Evolutionary conservation across 2,329 filamentous ascomycete species (phyloP), one percentile per base, ranked within the genome.

Genomic region (Bertia moriformis): DNA sequence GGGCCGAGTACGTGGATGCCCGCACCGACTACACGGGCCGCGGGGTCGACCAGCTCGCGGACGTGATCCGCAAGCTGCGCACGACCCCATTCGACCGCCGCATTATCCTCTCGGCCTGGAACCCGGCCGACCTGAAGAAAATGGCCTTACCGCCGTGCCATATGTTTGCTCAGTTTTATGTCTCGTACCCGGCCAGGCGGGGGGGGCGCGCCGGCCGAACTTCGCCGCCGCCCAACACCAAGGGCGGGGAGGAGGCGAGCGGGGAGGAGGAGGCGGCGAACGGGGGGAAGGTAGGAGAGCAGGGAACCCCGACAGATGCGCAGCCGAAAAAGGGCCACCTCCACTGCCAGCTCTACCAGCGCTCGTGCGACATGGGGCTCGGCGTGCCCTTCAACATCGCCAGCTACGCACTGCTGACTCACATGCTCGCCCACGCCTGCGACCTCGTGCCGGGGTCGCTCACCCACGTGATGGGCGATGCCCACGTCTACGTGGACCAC

Each of bases 361-460:
- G 91, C 3, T 87, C 79, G 4, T 95, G 88, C 62, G 91, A 98
- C 56, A 95, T 96, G 85, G 91, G 91, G 0, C 76, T 98, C 1
- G 91, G 88, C 4, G 87, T 96, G 17, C 91, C 91, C 1, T 98
- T 98, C 66, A 98, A 98, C 57, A 96, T 98, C 51, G 91, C 89
- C 1, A 84, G 76, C 46, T 98, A 98, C 61, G 87, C 91, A 22
- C 66, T 98, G 41, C 66, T 98, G 30, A 95, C 88, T 32, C 88
- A 96, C 58, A 96, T 98, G 82, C 64, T 98, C 37, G 89, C 91
- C 1, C 80, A 88, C 54, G 86, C 83, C 10, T 87, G 83, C 52
- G 80, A 88, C 48, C 60, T 98, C 40, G 72, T 84, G 1, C 87
- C 91, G 0, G 91, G 89, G 0, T 89, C 75, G 39, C 69, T 98